Base-by-base conservation (phyloP, 495 filamentous ascomycete genomes). In the Daldinia decipiens region DNA sequence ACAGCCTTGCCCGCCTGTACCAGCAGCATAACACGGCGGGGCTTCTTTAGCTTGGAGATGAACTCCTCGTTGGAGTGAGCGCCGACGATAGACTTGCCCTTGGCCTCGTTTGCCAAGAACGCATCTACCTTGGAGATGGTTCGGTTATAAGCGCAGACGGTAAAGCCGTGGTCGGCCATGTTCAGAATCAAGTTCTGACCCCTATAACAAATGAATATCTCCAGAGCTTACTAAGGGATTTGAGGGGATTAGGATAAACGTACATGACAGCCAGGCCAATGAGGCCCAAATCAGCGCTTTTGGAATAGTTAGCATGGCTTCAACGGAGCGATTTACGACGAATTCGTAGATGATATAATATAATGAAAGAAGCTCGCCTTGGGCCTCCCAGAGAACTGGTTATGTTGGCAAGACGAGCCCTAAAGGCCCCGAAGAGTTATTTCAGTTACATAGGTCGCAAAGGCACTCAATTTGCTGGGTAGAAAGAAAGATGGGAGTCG, bases 181-280 rank as follows among this genome's bases (percentile, higher is more conserved):
- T 99, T 99, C 77, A 99, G 85, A 86, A 99, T 98, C 87, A 99
- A 85, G 88, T 99, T 99, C 89, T 98, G 85, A 69, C 85, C 85
- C 83, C 83, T 86, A 75, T 60, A 17, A 66, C 13, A 51, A 11
- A 67, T 72, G 65, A 72, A 63, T 64, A 67, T 56, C 58, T 60
- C 26, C 43, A 50, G 12, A 50, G 26, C 38, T 59, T 38, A 43
- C 6, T 17, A 24, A 47, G 24, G 51, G 47, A 57, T 70, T 52
- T 52, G 26, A 40, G 51, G 54, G 55, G 65, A n/a, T 54, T 68
- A n/a, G 51, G 27, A 24, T 32, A 27, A 74, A 82, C 85, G 79
- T 84, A 88, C 95, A 99, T 98, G 78, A 99, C 95, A 83, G 96
- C 95, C 87, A 99, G 88, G 91, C 95, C 95, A 83, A 99, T 98